Percentiles rank a stretch among this genome's conserved stretches.
These are phyloP conservation scores for Clohesyomyces aquaticus DNA, from an alignment of 495 filamentous ascomycete species.

Conservation along the genomic window DNA sequence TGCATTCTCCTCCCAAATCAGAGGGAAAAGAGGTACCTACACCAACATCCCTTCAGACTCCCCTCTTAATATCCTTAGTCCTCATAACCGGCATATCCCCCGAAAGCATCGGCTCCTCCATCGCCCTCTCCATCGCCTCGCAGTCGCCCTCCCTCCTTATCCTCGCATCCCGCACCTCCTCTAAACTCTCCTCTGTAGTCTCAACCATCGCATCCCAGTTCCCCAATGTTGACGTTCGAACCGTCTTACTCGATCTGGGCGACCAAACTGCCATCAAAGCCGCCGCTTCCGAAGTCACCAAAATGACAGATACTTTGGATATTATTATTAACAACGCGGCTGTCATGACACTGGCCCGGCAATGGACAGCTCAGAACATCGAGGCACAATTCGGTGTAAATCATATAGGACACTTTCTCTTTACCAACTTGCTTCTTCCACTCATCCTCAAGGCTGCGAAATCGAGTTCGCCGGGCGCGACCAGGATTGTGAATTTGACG, in stretches of 20 bases:
- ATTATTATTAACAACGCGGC: slow-evolving; percentile 41
- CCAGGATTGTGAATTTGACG: slow-evolving; percentile 35
- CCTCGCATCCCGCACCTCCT: slow-evolving; percentile 57
- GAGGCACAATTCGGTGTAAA: slow-evolving; percentile 62
- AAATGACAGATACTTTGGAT: slow-evolving; percentile 42
- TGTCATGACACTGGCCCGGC: slow-evolving; percentile 12
- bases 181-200: slow-evolving; percentile 56
- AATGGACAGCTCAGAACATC: slow-evolving; percentile 44
- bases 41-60: not conserved
- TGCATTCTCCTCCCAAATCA: slow-evolving; percentile 35
- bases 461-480: slow-evolving; percentile 20
- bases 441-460: slow-evolving; percentile 16
- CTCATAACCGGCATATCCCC: slow-evolving; percentile 53
- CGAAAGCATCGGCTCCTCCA: slow-evolving; percentile 57
- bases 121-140: slow-evolving; percentile 58
- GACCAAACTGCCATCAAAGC: slow-evolving; percentile 52
- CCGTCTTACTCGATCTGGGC: slow-evolving; percentile 53
- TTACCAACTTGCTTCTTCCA: slow-evolving; percentile 35
- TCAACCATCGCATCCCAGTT: slow-evolving; percentile 45
- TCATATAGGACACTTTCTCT: slow-evolving; percentile 39
- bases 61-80: slow-evolving; percentile 14
- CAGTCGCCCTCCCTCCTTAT: slow-evolving; percentile 57
- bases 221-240: slow-evolving; percentile 47
- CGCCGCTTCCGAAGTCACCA: slow-evolving; percentile 50
- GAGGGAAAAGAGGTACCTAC: slow-evolving; percentile 32